These are phyloP conservation scores for Backusella luteola DNA, from an alignment of 192 early-diverging fungal species.

Conservation along the genomic window DNA sequence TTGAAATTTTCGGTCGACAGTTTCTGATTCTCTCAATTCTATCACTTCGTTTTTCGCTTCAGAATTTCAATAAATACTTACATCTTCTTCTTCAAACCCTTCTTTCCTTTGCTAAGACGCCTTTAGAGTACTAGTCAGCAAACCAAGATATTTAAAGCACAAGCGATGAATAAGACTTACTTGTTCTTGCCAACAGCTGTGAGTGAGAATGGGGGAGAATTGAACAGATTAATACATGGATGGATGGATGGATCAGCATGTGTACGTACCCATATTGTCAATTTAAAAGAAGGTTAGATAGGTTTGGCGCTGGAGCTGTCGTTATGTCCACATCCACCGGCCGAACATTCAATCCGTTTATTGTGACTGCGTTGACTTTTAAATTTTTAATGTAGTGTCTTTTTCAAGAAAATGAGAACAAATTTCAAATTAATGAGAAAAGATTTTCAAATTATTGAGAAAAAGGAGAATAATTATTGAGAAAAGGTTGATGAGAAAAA, in stretches of 20 bases:
- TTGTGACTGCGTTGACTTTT: not conserved
- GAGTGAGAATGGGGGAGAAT: not conserved
- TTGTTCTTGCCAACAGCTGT: constrained; percentile 76
- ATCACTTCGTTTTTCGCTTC: not conserved
- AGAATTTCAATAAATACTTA: constrained; percentile 44
- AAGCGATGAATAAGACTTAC: constrained; percentile 30
- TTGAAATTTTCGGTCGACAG: not conserved
- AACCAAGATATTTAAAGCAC: not conserved
- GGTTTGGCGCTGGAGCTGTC: constrained; percentile 6
- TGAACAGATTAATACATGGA: not conserved
- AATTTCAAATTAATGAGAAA: too few species aligned
- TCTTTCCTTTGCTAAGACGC: constrained; percentile 84
- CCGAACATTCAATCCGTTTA: not conserved
- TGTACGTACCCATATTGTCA: constrained; percentile 37
- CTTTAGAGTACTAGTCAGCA: constrained; percentile 33
- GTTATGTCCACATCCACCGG: not conserved
- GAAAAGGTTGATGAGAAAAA: too few species aligned
- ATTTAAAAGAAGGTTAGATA: constrained; percentile 29
- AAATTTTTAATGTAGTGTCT: not conserved
- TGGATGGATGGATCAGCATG: constrained; percentile 16
- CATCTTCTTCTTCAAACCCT: constrained; percentile 89
- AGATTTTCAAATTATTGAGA: too few species aligned
- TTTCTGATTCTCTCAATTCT: not conserved
- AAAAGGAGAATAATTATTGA: too few species aligned
- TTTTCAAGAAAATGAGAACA: too few species aligned